These are phyloP conservation scores for Colletotrichum liriopes DNA, from an alignment of 2,329 filamentous ascomycete genomes.

Conservation along the genomic window DNA sequence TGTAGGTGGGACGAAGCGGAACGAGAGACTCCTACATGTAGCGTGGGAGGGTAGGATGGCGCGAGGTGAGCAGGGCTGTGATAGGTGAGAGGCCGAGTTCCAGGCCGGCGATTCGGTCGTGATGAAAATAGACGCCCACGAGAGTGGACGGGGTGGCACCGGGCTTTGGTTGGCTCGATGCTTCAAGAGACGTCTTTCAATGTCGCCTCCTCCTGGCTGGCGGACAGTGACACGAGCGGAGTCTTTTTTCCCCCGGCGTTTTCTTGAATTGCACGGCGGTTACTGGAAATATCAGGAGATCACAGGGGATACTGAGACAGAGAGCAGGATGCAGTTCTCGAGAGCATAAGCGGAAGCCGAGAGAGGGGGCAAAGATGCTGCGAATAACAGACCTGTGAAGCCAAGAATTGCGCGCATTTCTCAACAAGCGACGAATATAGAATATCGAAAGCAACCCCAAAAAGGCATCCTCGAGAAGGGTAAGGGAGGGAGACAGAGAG, in stretches of 20 bases:
- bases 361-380: conserved; percentile 1
- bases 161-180: conserved; percentile 46
- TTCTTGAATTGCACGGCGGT: conserved; percentile 10
- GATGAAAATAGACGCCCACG: conserved; percentile 63
- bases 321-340: neutral
- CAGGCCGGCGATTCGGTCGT: conserved; percentile 55
- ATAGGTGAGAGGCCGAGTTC: conserved; percentile 62
- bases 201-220: conserved; percentile 27
- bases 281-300: conserved; percentile 8
- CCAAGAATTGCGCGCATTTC: conserved; percentile 39
- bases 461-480: conserved; percentile 16
- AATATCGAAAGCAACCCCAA: conserved; percentile 36
- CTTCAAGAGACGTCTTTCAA: conserved; percentile 24
- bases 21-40: conserved; percentile 55
- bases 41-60: conserved; percentile 46
- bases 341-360: neutral
- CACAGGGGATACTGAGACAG: neutral
- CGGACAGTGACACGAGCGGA: conserved; percentile 20
- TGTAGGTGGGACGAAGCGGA: conserved; percentile 50
- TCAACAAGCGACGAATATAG: conserved; percentile 37
- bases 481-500: conserved; percentile 11
- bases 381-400: conserved; percentile 1
- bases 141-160: conserved; percentile 54
- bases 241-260: neutral
- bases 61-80: conserved; percentile 52